phyloP scores from a whole-genome alignment of 306 rosid genomes.

The Cucurbita maxima region DNA sequence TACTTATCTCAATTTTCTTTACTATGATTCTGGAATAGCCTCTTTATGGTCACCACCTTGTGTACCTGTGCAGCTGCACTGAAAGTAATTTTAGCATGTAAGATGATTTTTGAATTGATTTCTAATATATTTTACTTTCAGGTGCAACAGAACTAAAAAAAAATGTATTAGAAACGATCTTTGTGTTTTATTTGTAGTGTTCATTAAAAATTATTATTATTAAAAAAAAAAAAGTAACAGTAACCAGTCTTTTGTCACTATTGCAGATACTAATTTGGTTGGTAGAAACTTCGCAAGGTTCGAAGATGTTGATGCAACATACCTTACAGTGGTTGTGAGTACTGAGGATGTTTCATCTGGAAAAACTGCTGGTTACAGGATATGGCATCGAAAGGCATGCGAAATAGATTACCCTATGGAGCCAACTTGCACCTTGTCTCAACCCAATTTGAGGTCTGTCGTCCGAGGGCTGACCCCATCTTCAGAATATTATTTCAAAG shows the following conservation, averaged over 20 bases:
- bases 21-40: not conserved
- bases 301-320: constrained; percentile 57
- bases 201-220: not conserved
- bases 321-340: constrained; percentile 44
- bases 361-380: constrained; percentile 25
- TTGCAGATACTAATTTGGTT: constrained; percentile 42
- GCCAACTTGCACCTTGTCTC: constrained; percentile 36
- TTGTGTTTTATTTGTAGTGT: not conserved
- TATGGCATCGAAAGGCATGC: constrained; percentile 63
- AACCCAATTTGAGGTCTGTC: constrained; percentile 38
- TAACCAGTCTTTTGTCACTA: not conserved
- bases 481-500: constrained; percentile 63
- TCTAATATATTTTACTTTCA: not conserved
- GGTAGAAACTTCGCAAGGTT: constrained; percentile 44
- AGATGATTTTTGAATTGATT: not conserved
- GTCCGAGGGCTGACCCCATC: constrained; percentile 48
- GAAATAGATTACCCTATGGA: constrained; percentile 38
- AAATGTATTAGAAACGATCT: not conserved
- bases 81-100: not conserved
- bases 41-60: not conserved
- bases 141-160: not conserved
- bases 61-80: not conserved
- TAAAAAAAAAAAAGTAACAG: not conserved
- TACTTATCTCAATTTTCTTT: not conserved
- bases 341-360: constrained; percentile 28